Base-by-base conservation (phyloP, 202 grass and related monocot genomes). In the Thinopyrum obtusiflorum region DNA sequence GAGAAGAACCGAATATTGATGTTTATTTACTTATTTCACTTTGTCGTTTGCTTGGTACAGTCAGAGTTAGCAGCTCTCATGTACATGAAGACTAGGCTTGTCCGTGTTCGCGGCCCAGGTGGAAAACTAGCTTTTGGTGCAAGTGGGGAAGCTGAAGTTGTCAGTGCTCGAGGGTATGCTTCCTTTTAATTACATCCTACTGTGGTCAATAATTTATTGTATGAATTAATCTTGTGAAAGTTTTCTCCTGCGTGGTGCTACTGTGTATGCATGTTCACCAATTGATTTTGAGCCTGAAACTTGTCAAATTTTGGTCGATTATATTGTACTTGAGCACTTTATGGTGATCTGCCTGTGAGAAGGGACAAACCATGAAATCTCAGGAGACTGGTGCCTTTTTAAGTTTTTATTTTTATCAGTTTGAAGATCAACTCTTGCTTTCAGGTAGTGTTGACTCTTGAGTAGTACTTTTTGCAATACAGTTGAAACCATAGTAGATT, bases 111-210 rank as follows among this genome's bases (percentile, higher is more conserved):
- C 20, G 93, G 96, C 14, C 88, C 93, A 89, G 89, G 89, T 94
- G 96, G 96, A 68, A 80, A 83, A 62, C 60, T 98, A 73, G 87
- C 88, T 82, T 98, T 98, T 82, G 96, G 96, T 76, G 65, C 65
- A 66, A 88, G 93, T 88, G 91, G 93, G 82, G 96, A 98, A 89
- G 93, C 93, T 87, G 93, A 98, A 87, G 96, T 98, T 92, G 96
- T 98, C 32, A 98, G 96, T 92, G 96, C 96, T 81, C 82, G 91
- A 86, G 96, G 96, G 93, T 98, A 89, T 33, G 79, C 9, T 86
- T 86, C 36, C 27, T 80, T 79, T 79, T 59, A 8, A 73, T 83
- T 24, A 27, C 78, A 62, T 67, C 27, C 78, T 53, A 21, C 31
- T 59, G 27, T 75, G 7, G 21, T 27, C 71, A 66, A 47, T 66